These are phyloP conservation scores for Trypanosoma theileri DNA, from an alignment of 208 protist species.

Conservation along the genomic window DNA sequence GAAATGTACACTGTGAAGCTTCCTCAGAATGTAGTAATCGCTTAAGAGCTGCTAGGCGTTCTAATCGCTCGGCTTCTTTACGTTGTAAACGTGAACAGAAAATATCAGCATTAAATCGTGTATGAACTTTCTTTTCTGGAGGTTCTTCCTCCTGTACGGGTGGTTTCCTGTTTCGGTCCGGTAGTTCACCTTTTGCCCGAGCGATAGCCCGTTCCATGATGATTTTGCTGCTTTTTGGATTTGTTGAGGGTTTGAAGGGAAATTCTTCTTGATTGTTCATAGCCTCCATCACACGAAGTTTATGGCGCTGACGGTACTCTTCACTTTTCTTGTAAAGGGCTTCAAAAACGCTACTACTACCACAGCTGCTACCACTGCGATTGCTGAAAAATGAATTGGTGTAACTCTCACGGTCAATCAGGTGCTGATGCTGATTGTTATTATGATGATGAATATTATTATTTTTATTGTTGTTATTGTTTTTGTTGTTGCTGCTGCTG, in stretches of 20 bases:
- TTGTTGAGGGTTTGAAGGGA: slow-evolving; percentile 28
- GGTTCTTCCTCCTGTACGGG: background rate
- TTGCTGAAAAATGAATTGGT: background rate
- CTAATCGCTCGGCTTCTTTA: slow-evolving; percentile 11
- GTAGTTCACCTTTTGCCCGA: slow-evolving; percentile 23
- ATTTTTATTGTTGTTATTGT: background rate
- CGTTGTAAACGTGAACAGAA: slow-evolving; percentile 33
- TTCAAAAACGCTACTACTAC: slow-evolving; percentile 32
- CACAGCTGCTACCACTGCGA: background rate
- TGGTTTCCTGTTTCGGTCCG: slow-evolving; percentile 5
- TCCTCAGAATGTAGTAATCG: slow-evolving; percentile 16
- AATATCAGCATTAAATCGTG: slow-evolving; percentile 23
- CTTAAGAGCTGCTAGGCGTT: slow-evolving; percentile 11
- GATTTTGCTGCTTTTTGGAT: slow-evolving; percentile 25
- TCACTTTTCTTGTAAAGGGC: slow-evolving; percentile 34
- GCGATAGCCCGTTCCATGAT: slow-evolving; percentile 31
- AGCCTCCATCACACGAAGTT: slow-evolving; percentile 23
- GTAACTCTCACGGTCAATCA: too few relatives aligned
- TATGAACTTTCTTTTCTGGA: background rate
- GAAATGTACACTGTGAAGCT: slow-evolving; percentile 36
- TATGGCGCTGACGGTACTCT: slow-evolving; percentile 31
- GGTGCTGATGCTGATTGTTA: too few relatives aligned
- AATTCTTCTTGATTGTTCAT: slow-evolving; percentile 24
- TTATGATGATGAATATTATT: too few relatives aligned
- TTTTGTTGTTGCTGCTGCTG: background rate